These are phyloP conservation scores for Boletus edulis DNA, from an alignment of 768 basidiomycete genomes.

Conservation along the genomic window DNA sequence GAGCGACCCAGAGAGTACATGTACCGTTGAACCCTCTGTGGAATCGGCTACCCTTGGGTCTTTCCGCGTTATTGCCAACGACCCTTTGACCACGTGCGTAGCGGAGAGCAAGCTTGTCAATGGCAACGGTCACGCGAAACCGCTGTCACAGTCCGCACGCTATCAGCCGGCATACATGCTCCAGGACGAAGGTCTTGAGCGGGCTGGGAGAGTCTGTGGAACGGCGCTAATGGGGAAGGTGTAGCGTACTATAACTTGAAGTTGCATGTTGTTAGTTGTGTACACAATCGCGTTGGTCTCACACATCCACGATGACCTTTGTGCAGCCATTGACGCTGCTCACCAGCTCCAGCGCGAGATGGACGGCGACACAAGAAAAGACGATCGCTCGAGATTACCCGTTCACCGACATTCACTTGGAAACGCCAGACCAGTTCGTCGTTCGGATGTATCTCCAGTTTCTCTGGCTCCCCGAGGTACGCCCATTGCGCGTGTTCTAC, in stretches of 20 bases:
- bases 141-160: conserved; percentile 20
- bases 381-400: conserved; percentile 55
- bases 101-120: conserved; percentile 10
- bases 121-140: background rate
- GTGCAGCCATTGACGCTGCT: conserved; percentile 23
- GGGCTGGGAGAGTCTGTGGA: conserved; percentile 56
- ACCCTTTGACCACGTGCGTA: conserved; percentile 20
- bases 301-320: conserved; percentile 8
- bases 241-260: background rate
- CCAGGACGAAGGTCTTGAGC: conserved; percentile 67
- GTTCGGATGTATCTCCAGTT: conserved; percentile 70
- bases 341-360: conserved; percentile 33
- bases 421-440: conserved; percentile 55
- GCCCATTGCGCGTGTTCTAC: background rate
- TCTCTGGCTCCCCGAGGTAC: conserved; percentile 75
- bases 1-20: conserved; percentile 16
- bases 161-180: conserved; percentile 85
- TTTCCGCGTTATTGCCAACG: conserved; percentile 17
- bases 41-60: conserved; percentile 1
- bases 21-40: conserved; percentile 12
- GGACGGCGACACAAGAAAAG: conserved; percentile 62
- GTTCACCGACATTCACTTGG: conserved; percentile 41
- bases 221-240: conserved; percentile 6
- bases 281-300: background rate
- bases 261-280: background rate